Conservation (phyloP, 352 stramenopile genomes). For the Globisporangium sylvaticum region DNA sequence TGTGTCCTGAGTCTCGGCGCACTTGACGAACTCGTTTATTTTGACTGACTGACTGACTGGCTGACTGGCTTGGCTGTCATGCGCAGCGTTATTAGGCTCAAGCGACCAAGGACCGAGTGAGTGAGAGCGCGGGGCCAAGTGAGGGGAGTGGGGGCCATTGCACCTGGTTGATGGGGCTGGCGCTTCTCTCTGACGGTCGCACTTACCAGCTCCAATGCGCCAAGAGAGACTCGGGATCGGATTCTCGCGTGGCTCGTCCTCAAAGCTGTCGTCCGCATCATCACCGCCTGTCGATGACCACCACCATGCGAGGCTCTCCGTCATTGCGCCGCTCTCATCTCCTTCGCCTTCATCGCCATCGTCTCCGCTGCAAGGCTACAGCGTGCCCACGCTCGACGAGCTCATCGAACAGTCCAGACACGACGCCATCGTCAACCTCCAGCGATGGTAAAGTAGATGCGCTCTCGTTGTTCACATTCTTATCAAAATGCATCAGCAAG, state of each 20-base stretch:
- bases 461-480: background rate
- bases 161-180: background rate
- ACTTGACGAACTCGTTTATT: background rate
- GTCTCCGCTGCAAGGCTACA: background rate
- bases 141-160: background rate
- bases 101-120: too few relatives aligned
- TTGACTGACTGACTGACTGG: background rate
- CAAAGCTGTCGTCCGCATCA: background rate
- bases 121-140: too few relatives aligned
- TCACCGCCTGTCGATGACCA: background rate
- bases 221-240: background rate
- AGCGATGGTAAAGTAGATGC: constrained; percentile 25
- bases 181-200: background rate
- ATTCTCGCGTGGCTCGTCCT: background rate
- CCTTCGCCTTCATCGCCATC: background rate
- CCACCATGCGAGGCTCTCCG: background rate
- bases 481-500: background rate
- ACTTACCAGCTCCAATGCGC: background rate
- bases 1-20: background rate
- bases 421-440: constrained; percentile 33
- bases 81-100: background rate
- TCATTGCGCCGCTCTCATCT: background rate
- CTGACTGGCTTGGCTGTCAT: background rate
- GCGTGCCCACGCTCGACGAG: constrained; percentile 26
- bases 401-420: constrained; percentile 35